Percentiles rank a stretch among this genome's conserved stretches.
phyloP scores from a whole-genome alignment of 257 asterid species.

The Ballota nigra region DNA sequence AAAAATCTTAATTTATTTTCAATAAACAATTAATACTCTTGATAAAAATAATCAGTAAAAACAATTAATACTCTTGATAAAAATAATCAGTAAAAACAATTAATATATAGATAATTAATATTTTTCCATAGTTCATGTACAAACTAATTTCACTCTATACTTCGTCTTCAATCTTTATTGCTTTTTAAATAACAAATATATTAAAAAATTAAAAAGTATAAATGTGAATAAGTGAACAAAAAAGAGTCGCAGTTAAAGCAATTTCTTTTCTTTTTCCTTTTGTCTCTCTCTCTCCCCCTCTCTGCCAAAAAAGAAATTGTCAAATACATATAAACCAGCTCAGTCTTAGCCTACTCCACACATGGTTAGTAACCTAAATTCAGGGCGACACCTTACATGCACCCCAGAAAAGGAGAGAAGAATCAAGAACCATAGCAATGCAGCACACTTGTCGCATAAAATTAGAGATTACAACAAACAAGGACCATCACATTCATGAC shows the following conservation, averaged over 20 bases:
- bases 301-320: slow-evolving; percentile 9
- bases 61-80: too few relatives aligned
- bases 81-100: too few relatives aligned
- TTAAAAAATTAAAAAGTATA: too few relatives aligned
- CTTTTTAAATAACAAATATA: too few relatives aligned
- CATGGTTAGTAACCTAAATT: slow-evolving; percentile 4
- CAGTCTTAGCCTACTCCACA: slow-evolving; percentile 20
- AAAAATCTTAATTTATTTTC: too few relatives aligned
- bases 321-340: slow-evolving; percentile 25
- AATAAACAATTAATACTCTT: too few relatives aligned
- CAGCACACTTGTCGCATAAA: slow-evolving; percentile 20
- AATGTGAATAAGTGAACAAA: too few relatives aligned
- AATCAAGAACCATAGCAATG: neutral
- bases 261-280: neutral
- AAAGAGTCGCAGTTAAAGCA: neutral
- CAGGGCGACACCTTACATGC: slow-evolving; percentile 32
- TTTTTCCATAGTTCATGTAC: too few relatives aligned
- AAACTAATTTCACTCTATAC: too few relatives aligned
- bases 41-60: too few relatives aligned
- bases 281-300: neutral
- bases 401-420: slow-evolving; percentile 22
- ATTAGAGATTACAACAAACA: slow-evolving; percentile 1
- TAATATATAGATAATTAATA: too few relatives aligned
- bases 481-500: slow-evolving; percentile 29
- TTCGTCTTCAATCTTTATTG: too few relatives aligned